Conservation (phyloP, 306 rosid species). For the Styphnolobium japonicum region DNA sequence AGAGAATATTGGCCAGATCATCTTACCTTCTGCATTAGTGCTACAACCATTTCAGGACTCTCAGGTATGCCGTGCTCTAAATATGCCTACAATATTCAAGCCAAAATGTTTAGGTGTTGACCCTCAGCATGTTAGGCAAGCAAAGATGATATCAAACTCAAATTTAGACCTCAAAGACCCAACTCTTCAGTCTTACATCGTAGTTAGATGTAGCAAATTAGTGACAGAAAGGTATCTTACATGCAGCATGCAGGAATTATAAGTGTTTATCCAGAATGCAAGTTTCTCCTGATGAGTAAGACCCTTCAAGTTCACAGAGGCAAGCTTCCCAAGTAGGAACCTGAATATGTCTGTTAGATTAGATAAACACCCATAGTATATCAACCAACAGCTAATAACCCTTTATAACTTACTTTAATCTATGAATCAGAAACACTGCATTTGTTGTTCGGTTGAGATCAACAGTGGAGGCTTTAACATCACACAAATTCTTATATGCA, state of each 20-base stretch:
- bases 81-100: slow-evolving; percentile 51
- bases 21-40: slow-evolving; percentile 73
- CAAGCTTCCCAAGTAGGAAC: slow-evolving; percentile 54
- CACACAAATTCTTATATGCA: slow-evolving; percentile 47
- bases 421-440: slow-evolving; percentile 48
- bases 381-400: neutral
- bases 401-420: slow-evolving; percentile 54
- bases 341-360: slow-evolving; percentile 27
- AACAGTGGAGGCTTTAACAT: slow-evolving; percentile 51
- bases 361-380: neutral
- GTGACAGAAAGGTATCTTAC: slow-evolving; percentile 39
- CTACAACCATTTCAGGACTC: slow-evolving; percentile 68
- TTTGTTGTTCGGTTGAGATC: slow-evolving; percentile 53
- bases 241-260: slow-evolving; percentile 77
- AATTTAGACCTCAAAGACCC: neutral
- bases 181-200: neutral
- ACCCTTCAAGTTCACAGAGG: slow-evolving; percentile 59
- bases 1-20: neutral
- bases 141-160: neutral
- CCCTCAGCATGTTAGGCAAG: neutral
- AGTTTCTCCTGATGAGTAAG: slow-evolving; percentile 77
- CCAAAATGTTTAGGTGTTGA: neutral
- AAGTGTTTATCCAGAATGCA: slow-evolving; percentile 77
- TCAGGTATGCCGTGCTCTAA: slow-evolving; percentile 65
- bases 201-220: neutral